These are phyloP conservation scores for Evernia prunastri DNA, from an alignment of 495 filamentous ascomycete genomes.

Conservation along the genomic window DNA sequence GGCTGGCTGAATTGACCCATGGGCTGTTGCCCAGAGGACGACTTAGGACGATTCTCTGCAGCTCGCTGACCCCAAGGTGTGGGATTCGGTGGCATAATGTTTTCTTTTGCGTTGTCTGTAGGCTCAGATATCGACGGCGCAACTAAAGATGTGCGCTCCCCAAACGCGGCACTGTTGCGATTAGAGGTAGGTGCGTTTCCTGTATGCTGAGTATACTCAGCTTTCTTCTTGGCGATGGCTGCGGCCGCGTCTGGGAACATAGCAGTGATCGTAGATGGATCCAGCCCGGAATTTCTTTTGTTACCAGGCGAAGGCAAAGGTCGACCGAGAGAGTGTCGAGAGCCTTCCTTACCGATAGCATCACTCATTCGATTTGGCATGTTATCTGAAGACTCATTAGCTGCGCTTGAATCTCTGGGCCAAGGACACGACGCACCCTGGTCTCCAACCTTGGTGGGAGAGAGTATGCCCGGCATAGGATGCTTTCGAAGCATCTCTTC, in stretches of 20 bases:
- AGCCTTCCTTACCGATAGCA: constrained; percentile 92
- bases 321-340: constrained; percentile 76
- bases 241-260: constrained; percentile 99
- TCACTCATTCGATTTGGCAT: constrained; percentile 96
- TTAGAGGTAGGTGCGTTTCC: constrained; percentile 86
- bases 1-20: constrained; percentile 97
- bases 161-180: constrained; percentile 82
- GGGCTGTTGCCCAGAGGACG: constrained; percentile 76
- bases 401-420: background rate
- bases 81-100: constrained; percentile 52
- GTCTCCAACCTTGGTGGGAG: constrained; percentile 88
- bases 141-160: constrained; percentile 69
- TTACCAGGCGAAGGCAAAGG: constrained; percentile 70
- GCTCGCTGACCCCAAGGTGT: constrained; percentile 70
- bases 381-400: constrained; percentile 56
- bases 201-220: constrained; percentile 90
- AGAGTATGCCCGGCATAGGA: constrained; percentile 93
- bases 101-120: constrained; percentile 49
- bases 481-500: constrained; percentile 98
- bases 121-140: constrained; percentile 72
- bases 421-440: constrained; percentile 57
- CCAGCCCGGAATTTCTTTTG: constrained; percentile 88
- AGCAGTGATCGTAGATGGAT: constrained; percentile 89
- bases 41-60: constrained; percentile 72
- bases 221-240: constrained; percentile 94